Evolutionary conservation across 176 grass and related monocot species (phyloP), one percentile per base, ranked within the genome.

Genomic region (Aechmea fasciata): DNA sequence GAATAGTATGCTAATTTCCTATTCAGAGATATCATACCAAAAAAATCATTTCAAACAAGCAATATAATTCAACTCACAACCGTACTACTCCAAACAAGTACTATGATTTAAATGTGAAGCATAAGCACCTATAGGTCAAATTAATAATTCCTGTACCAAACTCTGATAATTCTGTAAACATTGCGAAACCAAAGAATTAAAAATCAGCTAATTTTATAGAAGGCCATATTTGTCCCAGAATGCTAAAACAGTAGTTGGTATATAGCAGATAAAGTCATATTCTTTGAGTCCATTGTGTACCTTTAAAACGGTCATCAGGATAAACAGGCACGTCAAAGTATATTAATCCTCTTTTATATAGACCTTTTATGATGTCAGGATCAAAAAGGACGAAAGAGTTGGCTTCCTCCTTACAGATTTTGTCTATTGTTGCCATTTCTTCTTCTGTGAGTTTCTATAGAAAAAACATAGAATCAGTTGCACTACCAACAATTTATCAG

Each of bases 321-420:
- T 84, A 96, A 82, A 96, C 85, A 77, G 92, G 83, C 25, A 96
- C 83, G 82, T 96, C 92, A 61, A 89, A 96, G 69, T 86, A 96
- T 71, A 96, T 80, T 53, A 96, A 67, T 22, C 88, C 92, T 83
- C 88, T 83, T 82, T 76, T 96, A 66, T 82, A 85, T 69, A 85
- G 87, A 71, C 78, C 84, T 69, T 87, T 86, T 79, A 97, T 78
- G 65, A 97, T 67, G 54, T 87, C 85, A 13, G 77, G 80, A 77
- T 97, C 94, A 85, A 97, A 97, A 61, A 97, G 82, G 67, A 97
- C 77, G 85, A 79, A 93, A 69, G 86, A 90, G 81, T 93, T 97
- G 23, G 87, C 94, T 85, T 97, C 94, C 74, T 88, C 88, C 80
- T 92, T 92, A 79, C 89, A 97, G 69, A 97, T 89, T 78, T 92